A percentile compares a stretch with the other conserved stretches of the same genome.
Conservation (phyloP, 169 alveolate genomes). For the Hepatocystis sp. region DNA sequence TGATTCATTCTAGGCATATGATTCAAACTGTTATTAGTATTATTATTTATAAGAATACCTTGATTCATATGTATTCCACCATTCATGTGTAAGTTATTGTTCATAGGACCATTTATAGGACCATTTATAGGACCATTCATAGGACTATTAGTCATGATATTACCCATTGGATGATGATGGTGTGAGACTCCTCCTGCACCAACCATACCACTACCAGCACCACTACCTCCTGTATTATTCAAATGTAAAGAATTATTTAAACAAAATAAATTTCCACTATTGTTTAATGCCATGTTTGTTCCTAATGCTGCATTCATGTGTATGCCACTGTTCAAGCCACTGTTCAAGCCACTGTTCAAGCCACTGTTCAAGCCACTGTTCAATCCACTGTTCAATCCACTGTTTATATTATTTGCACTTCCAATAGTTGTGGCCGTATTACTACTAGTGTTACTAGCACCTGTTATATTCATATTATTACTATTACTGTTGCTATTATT, state of each 20-base stretch:
- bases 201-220: too few species aligned
- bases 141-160: constrained; percentile 2
- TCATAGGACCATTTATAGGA: background rate
- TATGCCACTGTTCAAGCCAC: too few species aligned
- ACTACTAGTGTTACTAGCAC: constrained; percentile 9
- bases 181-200: constrained; percentile 6
- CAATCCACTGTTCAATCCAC: too few species aligned
- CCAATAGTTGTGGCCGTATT: too few species aligned
- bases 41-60: constrained; percentile 13
- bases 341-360: background rate
- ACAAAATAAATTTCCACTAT: constrained; percentile 5
- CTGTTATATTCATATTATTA: background rate
- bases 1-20: background rate
- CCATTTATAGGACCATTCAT: background rate
- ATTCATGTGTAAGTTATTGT: constrained; percentile 28
- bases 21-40: background rate
- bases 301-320: constrained; percentile 23
- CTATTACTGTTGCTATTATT: constrained; percentile 3
- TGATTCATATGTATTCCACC: constrained; percentile 54
- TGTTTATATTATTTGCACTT: too few species aligned
- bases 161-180: constrained; percentile 41
- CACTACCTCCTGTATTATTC: constrained; percentile 16
- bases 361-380: too few species aligned
- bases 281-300: background rate
- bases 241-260: constrained; percentile 13